Conservation (phyloP, 345 rosid genomes). For the Cardamine resedifolia region DNA sequence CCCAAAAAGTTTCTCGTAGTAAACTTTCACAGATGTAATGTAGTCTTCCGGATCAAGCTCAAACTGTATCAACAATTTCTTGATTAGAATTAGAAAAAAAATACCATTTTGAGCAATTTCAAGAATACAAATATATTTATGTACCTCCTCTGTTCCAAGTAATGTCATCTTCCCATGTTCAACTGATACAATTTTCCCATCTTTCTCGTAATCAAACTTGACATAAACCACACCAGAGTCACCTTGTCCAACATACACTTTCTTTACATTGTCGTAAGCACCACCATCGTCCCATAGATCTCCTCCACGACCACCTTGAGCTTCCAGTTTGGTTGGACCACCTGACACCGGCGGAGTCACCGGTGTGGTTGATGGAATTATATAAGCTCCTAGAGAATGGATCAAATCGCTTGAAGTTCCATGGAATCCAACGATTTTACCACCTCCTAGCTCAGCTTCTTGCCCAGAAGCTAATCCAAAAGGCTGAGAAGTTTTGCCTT, state of each 20-base stretch:
- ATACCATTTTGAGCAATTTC: not conserved
- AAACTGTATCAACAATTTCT: conserved; percentile 19
- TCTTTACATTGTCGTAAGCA: conserved; percentile 29
- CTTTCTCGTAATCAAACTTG: conserved; percentile 14
- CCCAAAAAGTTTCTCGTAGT: conserved; percentile 31
- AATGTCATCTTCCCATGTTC: conserved; percentile 34
- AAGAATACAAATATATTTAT: not conserved
- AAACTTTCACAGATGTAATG: conserved; percentile 26
- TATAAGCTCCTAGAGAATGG: conserved; percentile 35
- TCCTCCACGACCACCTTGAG: conserved; percentile 34
- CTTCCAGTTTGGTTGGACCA: conserved; percentile 28
- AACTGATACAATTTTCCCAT: too few species aligned
- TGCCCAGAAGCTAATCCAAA: conserved; percentile 1
- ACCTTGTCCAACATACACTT: conserved; percentile 37
- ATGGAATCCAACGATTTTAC: conserved; percentile 38
- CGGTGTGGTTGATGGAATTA: conserved; percentile 19
- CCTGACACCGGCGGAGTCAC: conserved; percentile 17
- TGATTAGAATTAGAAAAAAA: not conserved
- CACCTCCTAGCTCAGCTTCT: not conserved
- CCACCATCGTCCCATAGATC: conserved; percentile 31
- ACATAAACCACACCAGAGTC: conserved; percentile 34
- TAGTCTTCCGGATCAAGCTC: conserved; percentile 33
- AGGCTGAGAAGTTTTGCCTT: conserved; percentile 31
- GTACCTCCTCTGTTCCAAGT: conserved; percentile 27
- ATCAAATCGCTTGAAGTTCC: conserved; percentile 29